Percentiles rank a stretch among this genome's conserved stretches.
Conservation (phyloP, 352 stramenopile species). For the Poterioochromonas sp. region DNA sequence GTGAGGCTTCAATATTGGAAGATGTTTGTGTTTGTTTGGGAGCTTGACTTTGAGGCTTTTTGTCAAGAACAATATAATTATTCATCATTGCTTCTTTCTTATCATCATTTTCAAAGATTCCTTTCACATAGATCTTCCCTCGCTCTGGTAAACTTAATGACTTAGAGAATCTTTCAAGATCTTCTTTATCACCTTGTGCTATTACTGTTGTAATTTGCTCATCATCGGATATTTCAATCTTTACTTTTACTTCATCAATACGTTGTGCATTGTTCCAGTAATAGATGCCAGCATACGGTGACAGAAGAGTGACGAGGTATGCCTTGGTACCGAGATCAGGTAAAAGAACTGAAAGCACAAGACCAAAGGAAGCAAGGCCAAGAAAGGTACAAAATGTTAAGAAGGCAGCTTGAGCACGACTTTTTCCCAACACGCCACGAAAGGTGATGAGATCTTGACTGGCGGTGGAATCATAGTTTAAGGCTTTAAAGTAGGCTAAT, state of each 20-base stretch:
- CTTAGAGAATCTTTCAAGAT: background rate
- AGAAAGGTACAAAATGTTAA: slow-evolving; percentile 3
- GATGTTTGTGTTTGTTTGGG: too few relatives aligned
- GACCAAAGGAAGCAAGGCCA: background rate
- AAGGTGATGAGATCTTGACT: background rate
- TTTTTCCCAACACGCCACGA: background rate
- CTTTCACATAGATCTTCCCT: slow-evolving; percentile 8
- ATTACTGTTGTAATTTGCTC: background rate
- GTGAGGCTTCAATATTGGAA: too few relatives aligned
- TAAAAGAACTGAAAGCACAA: background rate
- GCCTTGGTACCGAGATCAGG: background rate
- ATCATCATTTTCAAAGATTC: background rate
- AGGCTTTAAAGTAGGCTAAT: background rate
- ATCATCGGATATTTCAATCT: slow-evolving; percentile 17
- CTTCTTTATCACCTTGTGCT: background rate
- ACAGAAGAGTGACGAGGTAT: background rate
- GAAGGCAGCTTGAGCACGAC: background rate
- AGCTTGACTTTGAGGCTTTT: too few relatives aligned
- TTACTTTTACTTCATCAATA: background rate
- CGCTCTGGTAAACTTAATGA: background rate
- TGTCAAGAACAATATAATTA: background rate
- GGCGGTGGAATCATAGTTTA: background rate
- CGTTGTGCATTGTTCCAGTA: background rate
- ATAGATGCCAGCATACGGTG: background rate
- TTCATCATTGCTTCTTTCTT: too few relatives aligned